Evolutionary conservation across 805 yeast species (phyloP), one percentile per base, ranked within the genome.

Genomic region (Jamesozyma hellenica): DNA sequence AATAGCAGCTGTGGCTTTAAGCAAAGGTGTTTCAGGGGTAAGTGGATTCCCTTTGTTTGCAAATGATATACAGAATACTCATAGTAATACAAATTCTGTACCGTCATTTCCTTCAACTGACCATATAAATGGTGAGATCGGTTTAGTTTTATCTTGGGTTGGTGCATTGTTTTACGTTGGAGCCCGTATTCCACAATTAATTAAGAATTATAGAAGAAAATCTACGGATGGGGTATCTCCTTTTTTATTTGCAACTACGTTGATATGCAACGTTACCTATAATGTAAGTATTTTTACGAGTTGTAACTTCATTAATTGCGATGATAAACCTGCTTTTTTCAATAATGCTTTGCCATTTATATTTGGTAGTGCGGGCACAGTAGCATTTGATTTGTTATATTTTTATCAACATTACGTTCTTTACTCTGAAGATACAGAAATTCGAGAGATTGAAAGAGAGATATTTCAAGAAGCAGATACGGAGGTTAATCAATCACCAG

Each of bases 141-240:
- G 86, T 0, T 47, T 55, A 4, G 27, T 63, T 0, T 56, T 82
- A 32, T 87, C 96, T 0, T 88, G 95, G 94, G 49, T 70, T 2
- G 85, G 95, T 46, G 83, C 94, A 0, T 49, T 61, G 4, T 75
- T 84, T 39, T 88, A 90, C 55, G 71, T 86, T 34, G 65, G 77
- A 10, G 82, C 95, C 3, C 70, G 97, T 45, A 58, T 86, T 35
- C 97, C 97, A 1, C 97, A 88, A 55, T 65, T 88, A 37, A 64
- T 71, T 54, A 86, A 82, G 57, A 88, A 88, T 61, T 79, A 75
- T 56, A 50, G 65, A 38, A 68, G 95, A 30, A 82, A 83, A 55
- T 83, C 95, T 1, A 92, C 94, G 0, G 79, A 81, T 27, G 96
- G 96, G 2, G 67, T 87, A 2, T 82, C 96, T 1, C 85, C 94